Percentiles rank a stretch among this genome's conserved stretches.
phyloP scores from a whole-genome alignment of 192 early-diverging fungal genomes.

The Entomortierella chlamydospora region DNA sequence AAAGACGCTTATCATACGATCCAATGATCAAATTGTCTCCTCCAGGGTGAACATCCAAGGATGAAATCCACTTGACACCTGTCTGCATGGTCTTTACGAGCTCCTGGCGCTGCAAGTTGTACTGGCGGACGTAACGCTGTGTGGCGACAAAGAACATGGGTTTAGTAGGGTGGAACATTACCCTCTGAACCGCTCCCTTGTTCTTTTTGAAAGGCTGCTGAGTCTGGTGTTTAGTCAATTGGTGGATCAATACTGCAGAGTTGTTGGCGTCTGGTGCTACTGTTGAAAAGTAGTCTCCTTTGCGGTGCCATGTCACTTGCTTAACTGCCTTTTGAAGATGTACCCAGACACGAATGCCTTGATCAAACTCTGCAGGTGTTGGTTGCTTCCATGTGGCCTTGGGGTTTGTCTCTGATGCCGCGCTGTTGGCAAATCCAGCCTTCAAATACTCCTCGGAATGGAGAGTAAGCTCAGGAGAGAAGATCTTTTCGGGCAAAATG shows the following conservation, averaged over 20 bases:
- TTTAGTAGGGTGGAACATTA: slow-evolving; percentile 92
- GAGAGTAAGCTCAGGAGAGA: slow-evolving; percentile 55
- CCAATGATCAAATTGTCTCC: slow-evolving; percentile 98
- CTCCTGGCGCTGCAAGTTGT: slow-evolving; percentile 92
- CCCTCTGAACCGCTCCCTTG: slow-evolving; percentile 89
- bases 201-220: slow-evolving; percentile 93
- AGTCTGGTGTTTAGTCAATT: slow-evolving; percentile 86
- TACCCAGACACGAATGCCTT: slow-evolving; percentile 41
- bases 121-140: slow-evolving; percentile 93
- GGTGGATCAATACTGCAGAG: slow-evolving; percentile 90
- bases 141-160: slow-evolving; percentile 96
- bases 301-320: slow-evolving; percentile 92
- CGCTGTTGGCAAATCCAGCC: slow-evolving; percentile 55
- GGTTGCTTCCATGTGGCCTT: slow-evolving; percentile 53
- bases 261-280: slow-evolving; percentile 83
- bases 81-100: slow-evolving; percentile 86
- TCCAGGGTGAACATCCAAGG: slow-evolving; percentile 91
- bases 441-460: slow-evolving; percentile 59
- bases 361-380: slow-evolving; percentile 37
- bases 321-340: slow-evolving; percentile 70
- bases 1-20: slow-evolving; percentile 93
- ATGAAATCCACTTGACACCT: slow-evolving; percentile 95
- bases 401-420: slow-evolving; percentile 15
- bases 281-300: slow-evolving; percentile 95
- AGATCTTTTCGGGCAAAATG: slow-evolving; percentile 54